phyloP scores from a whole-genome alignment of 495 filamentous ascomycete genomes.

The Penicillium odoratum region DNA sequence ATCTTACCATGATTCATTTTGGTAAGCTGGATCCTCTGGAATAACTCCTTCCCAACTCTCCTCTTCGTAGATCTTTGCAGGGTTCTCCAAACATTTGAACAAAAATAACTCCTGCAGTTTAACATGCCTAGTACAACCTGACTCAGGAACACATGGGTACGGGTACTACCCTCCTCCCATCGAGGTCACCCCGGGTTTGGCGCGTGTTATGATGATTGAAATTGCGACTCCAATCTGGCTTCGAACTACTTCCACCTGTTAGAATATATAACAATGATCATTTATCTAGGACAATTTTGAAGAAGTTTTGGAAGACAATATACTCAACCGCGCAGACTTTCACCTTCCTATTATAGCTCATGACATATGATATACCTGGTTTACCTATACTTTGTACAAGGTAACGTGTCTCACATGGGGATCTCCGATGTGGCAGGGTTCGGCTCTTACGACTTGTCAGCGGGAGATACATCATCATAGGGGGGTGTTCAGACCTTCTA shows the following conservation, averaged over 20 bases:
- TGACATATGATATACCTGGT: background rate
- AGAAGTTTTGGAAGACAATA: background rate
- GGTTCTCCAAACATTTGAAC: too few species aligned
- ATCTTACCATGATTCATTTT: too few species aligned
- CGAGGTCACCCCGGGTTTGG: conserved; percentile 2
- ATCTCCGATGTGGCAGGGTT: conserved; percentile 8
- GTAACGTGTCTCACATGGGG: conserved; percentile 11
- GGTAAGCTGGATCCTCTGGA: too few species aligned
- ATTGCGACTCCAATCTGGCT: background rate
- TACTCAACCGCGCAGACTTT: background rate
- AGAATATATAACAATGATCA: background rate
- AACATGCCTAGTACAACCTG: background rate
- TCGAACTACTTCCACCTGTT: background rate
- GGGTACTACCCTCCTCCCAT: conserved; percentile 8
- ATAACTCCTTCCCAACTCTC: too few species aligned
- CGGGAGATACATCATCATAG: conserved; percentile 4
- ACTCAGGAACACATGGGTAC: conserved; percentile 16
- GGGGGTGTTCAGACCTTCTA: conserved; percentile 5
- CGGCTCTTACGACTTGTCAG: conserved; percentile 6
- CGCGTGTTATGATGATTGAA: background rate
- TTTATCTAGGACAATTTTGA: background rate
- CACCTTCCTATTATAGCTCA: background rate
- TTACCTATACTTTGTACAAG: background rate
- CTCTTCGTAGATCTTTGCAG: too few species aligned
- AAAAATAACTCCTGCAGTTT: background rate